Evolutionary conservation across 805 yeast species (phyloP), one percentile per base, ranked within the genome.

Genomic region (Citeromyces matritensis): DNA sequence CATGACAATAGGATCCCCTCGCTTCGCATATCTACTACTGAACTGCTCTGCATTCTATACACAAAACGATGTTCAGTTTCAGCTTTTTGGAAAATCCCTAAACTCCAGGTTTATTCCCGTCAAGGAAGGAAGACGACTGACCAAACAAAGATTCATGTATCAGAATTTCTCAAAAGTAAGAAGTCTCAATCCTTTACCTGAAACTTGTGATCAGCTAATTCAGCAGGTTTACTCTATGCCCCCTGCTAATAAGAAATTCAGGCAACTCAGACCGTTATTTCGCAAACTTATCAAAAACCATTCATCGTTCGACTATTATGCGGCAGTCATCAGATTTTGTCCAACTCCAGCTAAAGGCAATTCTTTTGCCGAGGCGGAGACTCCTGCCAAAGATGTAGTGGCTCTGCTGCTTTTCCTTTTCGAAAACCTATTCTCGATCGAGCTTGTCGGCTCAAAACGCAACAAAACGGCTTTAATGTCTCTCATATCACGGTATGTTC

Each of bases 401-500:
- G 21, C 21, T 17, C 21, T 17, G 21, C 21, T 17, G 15, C 7
- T 12, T 5, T 15, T 26, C 21, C 29, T 73, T 1, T 33, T 70
- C 4, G 65, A 63, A 9, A 61, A 58, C 31, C 39, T 76, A 0
- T 51, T 78, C 14, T 81, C 85, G 0, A 14, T 40, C 1, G 60
- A 57, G 5, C 35, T 63, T 1, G 67, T 72, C 52, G 93, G 93
- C 0, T 47, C 67, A 3, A 41, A 38, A 3, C 37, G 42, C 9
- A 81, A 81, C 42, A 65, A 66, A 43, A 35, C 59, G 0, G 32
- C 43, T 1, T 42, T 78, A 0, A 42, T 58, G 27, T 36, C 40
- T 4, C 46, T 47, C 7, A 41, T 78, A 0, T 49, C 65, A 0
- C 17, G 31, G 2, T 50, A 65, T 19, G 34, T 79, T 1, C 39